Percentiles rank a stretch among this genome's conserved stretches.
These are phyloP conservation scores for Albatrellus sp. DNA, from an alignment of 1,284 basidiomycete genomes.

Conservation along the genomic window DNA sequence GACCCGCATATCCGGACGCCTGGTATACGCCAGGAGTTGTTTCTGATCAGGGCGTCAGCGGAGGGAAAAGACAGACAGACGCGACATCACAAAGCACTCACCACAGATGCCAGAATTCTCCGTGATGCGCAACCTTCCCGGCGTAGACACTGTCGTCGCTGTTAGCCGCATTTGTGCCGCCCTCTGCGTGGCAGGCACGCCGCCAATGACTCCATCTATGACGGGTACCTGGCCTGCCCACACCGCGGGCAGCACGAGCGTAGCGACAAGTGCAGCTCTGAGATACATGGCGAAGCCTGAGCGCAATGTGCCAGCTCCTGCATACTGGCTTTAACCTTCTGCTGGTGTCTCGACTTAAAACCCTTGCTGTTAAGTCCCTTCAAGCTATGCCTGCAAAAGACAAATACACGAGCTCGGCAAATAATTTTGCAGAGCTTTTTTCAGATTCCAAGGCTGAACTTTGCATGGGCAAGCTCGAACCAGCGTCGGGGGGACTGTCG, in stretches of 20 bases:
- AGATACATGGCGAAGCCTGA: slow-evolving; percentile 2
- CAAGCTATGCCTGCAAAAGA: no score
- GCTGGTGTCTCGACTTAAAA: no score
- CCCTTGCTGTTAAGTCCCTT: no score
- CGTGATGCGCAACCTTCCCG: slow-evolving; percentile 35
- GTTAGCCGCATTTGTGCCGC: no score
- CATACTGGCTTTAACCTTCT: no score
- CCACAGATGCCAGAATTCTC: slow-evolving; percentile 46
- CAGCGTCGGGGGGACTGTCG: no score
- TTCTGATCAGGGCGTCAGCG: slow-evolving; percentile 22
- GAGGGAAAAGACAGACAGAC: no score
- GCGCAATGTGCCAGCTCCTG: no score
- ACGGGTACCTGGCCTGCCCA: slow-evolving; percentile 28
- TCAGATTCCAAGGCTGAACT: no score
- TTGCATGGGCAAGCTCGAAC: no score
- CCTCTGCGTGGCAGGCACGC: slow-evolving; percentile 16
- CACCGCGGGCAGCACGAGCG: slow-evolving; percentile 7
- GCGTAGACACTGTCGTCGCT: slow-evolving; percentile 17
- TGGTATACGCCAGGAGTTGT: slow-evolving; percentile 44
- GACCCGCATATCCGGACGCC: slow-evolving; percentile 49
- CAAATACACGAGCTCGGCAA: no score
- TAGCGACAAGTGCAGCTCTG: background rate
- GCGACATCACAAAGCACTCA: slow-evolving; percentile 10
- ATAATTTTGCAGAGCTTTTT: no score
- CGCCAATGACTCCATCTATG: slow-evolving; percentile 33